A percentile compares a stretch with the other conserved stretches of the same genome.
Conservation (phyloP, 1,284 basidiomycete genomes). For the Sanghuangporus weigelae region DNA sequence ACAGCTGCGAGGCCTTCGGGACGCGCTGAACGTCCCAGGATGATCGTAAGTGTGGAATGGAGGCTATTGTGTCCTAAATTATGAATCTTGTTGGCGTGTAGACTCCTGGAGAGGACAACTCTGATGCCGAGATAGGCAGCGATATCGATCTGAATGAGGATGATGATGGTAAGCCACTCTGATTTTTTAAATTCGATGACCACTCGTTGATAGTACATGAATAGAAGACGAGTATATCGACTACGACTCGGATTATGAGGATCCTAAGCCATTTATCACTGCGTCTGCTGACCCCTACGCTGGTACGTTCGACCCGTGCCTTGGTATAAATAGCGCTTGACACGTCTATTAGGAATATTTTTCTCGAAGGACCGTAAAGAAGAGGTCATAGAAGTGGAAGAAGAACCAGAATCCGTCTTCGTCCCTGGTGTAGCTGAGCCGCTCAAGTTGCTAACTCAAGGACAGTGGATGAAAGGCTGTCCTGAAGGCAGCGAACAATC, state of each 20-base stretch:
- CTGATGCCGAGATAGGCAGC: conserved; percentile 36
- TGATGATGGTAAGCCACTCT: conserved; percentile 36
- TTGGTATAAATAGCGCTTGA: background rate
- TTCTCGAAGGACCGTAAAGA: conserved; percentile 87
- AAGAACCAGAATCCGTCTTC: conserved; percentile 55
- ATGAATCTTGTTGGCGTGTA: conserved; percentile 24
- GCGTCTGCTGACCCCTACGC: conserved; percentile 77
- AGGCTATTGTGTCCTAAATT: background rate
- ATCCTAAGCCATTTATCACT: conserved; percentile 33
- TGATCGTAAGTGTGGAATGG: conserved; percentile 21
- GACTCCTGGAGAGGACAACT: conserved; percentile 48
- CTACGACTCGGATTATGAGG: conserved; percentile 72
- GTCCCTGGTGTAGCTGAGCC: conserved; percentile 41
- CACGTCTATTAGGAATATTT: conserved; percentile 62
- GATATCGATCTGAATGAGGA: conserved; percentile 39
- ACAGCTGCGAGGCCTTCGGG: conserved; percentile 24
- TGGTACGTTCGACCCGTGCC: conserved; percentile 36
- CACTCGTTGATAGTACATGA: background rate
- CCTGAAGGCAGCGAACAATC: conserved; percentile 88
- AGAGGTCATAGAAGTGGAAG: conserved; percentile 82
- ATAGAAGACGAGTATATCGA: conserved; percentile 57
- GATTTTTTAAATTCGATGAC: background rate
- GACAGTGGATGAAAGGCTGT: conserved; percentile 96
- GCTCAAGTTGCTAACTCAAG: conserved; percentile 72
- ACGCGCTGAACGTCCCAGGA: conserved; percentile 23